Percentiles rank a stretch among this genome's conserved stretches.
Evolutionary conservation across 805 yeast species (phyloP).

Genomic region (Grigorovia humatica): DNA sequence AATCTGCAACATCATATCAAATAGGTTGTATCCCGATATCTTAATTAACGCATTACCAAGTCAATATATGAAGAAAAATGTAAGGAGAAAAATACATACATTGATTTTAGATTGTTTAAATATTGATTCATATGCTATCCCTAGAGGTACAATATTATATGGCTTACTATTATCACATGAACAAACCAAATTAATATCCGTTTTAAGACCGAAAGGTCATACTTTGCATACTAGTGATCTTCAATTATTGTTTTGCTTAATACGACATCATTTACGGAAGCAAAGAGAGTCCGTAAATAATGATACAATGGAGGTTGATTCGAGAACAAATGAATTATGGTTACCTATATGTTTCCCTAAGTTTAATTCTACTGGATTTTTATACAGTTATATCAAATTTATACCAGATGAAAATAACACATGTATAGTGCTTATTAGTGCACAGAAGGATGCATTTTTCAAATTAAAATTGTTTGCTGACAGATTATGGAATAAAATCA

Average conservation of each 20-base stretch:
- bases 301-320: background rate
- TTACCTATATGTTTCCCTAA: conserved; percentile 86
- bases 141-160: conserved; percentile 54
- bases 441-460: conserved; percentile 67
- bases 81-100: conserved; percentile 41
- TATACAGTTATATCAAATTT: conserved; percentile 69
- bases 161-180: conserved; percentile 59
- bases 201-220: conserved; percentile 69
- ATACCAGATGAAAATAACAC: conserved; percentile 30
- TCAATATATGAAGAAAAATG: conserved; percentile 45
- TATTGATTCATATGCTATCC: conserved; percentile 15
- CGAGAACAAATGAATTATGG: conserved; percentile 67
- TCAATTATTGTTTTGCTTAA: conserved; percentile 59
- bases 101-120: conserved; percentile 15
- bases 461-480: conserved; percentile 56
- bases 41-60: conserved; percentile 58
- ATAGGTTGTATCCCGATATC: conserved; percentile 45
- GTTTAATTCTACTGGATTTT: conserved; percentile 79
- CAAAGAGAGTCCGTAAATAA: conserved; percentile 12
- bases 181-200: conserved; percentile 49
- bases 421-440: conserved; percentile 37
- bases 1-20: conserved; percentile 43
- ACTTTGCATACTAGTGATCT: conserved; percentile 74
- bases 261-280: conserved; percentile 35
- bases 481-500: conserved; percentile 37